A percentile compares a stretch with the other conserved stretches of the same genome.
Conservation (phyloP, 441 rosid genomes). For the Pelargonium hybrid region DNA sequence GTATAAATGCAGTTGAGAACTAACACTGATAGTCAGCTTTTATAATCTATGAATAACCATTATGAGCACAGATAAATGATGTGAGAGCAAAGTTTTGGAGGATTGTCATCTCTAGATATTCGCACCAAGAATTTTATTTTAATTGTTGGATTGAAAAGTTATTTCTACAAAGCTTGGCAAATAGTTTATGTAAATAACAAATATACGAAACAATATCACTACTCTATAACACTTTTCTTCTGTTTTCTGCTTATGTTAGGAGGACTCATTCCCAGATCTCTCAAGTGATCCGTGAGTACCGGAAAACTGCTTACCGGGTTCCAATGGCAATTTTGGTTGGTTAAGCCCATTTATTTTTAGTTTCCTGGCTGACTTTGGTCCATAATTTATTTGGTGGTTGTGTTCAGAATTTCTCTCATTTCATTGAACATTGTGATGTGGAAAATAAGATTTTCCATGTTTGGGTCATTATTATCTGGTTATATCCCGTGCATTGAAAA, state of each 20-base stretch:
- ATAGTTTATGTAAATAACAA: neutral
- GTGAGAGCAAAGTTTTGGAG: neutral
- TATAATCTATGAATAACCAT: neutral
- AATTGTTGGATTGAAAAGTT: neutral
- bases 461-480: neutral
- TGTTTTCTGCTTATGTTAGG: slow-evolving; percentile 32
- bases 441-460: too few relatives aligned
- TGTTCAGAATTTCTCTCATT: neutral
- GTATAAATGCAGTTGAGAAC: neutral
- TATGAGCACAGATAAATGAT: neutral
- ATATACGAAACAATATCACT: neutral
- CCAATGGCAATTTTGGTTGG: slow-evolving; percentile 95
- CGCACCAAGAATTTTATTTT: neutral
- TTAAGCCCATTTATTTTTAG: slow-evolving; percentile 14
- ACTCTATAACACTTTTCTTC: neutral
- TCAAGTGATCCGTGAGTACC: slow-evolving; percentile 74
- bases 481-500: neutral
- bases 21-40: neutral
- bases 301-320: slow-evolving; percentile 81
- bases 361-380: neutral
- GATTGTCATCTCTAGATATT: neutral
- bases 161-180: neutral
- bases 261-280: slow-evolving; percentile 93
- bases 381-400: neutral
- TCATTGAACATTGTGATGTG: neutral